phyloP scores from a whole-genome alignment of 768 basidiomycete genomes.

The Clathrus columnatus region DNA sequence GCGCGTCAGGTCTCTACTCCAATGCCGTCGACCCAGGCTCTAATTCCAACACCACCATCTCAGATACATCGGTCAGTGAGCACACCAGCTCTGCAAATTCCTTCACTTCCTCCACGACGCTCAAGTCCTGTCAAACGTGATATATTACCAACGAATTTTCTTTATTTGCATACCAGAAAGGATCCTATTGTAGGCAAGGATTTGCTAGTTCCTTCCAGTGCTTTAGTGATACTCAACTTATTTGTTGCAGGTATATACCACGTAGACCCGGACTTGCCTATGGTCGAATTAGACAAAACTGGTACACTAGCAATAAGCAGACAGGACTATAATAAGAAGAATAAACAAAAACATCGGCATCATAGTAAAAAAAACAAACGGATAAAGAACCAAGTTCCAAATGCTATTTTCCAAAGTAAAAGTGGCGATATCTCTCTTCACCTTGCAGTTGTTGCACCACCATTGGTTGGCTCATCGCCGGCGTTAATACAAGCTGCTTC shows the following conservation, averaged over 20 bases:
- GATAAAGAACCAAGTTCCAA: slow-evolving; percentile 3
- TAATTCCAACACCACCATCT: no score
- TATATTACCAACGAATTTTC: slow-evolving; percentile 4
- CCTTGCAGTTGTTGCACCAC: slow-evolving; percentile 2
- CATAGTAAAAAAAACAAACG: slow-evolving; percentile 2
- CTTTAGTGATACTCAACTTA: not conserved
- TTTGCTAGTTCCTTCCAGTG: not conserved
- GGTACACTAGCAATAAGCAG: not conserved
- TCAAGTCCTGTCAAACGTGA: not conserved
- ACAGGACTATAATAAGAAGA: not conserved
- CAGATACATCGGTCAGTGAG: not conserved
- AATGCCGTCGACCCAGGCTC: not conserved
- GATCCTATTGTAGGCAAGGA: slow-evolving; percentile 7
- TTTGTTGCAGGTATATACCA: not conserved
- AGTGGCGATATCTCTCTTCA: slow-evolving; percentile 4
- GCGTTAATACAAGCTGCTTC: slow-evolving; percentile 7
- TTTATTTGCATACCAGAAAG: slow-evolving; percentile 7
- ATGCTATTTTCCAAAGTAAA: slow-evolving; percentile 8
- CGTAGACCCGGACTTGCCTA: slow-evolving; percentile 7
- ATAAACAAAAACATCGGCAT: slow-evolving; percentile 6
- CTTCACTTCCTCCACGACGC: not conserved
- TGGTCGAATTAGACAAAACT: slow-evolving; percentile 1
- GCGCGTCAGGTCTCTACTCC: not conserved
- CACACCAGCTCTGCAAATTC: not conserved
- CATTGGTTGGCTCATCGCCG: not conserved